phyloP scores from a whole-genome alignment of 192 early-diverging fungal species.

The Funneliformis mosseae region DNA sequence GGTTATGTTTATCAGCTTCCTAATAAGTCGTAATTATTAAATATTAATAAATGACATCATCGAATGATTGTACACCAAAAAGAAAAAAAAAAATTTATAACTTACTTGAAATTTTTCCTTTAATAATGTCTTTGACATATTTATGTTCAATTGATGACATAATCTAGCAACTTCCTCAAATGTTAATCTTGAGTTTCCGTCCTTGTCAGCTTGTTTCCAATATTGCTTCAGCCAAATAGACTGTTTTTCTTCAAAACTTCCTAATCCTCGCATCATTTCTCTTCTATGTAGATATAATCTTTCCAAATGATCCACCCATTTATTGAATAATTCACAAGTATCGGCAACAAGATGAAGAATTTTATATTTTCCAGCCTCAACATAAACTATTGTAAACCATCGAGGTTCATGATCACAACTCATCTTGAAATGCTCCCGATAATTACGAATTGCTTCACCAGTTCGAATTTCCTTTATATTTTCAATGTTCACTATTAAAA shows the following conservation, averaged over 20 bases:
- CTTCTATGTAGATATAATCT: slow-evolving; percentile 44
- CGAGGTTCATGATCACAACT: slow-evolving; percentile 41
- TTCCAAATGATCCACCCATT: slow-evolving; percentile 46
- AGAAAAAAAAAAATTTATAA: background rate
- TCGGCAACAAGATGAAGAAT: slow-evolving; percentile 47
- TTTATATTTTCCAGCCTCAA: slow-evolving; percentile 48
- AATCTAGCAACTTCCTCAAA: slow-evolving; percentile 48
- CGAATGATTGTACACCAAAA: background rate
- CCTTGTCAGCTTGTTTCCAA: slow-evolving; percentile 52
- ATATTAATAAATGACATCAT: background rate
- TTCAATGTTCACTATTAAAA: slow-evolving; percentile 48
- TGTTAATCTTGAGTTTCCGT: slow-evolving; percentile 44
- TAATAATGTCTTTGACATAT: slow-evolving; percentile 62
- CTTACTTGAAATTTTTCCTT: slow-evolving; percentile 58
- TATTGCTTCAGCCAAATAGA: slow-evolving; percentile 47
- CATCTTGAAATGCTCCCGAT: slow-evolving; percentile 43
- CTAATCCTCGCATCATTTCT: slow-evolving; percentile 43
- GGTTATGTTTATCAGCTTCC: slow-evolving; percentile 56
- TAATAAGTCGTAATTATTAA: background rate
- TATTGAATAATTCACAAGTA: slow-evolving; percentile 40
- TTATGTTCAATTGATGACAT: slow-evolving; percentile 62
- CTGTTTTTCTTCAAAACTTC: slow-evolving; percentile 42
- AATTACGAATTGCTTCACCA: slow-evolving; percentile 45
- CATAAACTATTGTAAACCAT: slow-evolving; percentile 50
- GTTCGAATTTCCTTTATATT: slow-evolving; percentile 50